Percentiles rank a stretch among this genome's conserved stretches.
These are phyloP conservation scores for Bolboschoenus planiculmis DNA, from an alignment of 176 grass and related monocot species.

Conservation along the genomic window DNA sequence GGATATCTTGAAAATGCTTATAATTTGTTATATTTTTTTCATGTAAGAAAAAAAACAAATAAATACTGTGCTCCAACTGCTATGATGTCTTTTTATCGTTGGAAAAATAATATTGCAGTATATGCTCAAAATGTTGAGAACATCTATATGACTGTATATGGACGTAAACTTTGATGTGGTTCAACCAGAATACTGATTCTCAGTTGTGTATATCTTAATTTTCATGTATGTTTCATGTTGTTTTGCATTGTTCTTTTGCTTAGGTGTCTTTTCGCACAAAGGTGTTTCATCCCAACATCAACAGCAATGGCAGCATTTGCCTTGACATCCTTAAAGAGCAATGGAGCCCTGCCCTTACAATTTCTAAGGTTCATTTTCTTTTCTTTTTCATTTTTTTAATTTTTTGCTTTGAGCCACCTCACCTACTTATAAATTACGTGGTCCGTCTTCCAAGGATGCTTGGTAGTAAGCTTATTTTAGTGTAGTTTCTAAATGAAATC, in stretches of 20 bases:
- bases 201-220: background rate
- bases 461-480: background rate
- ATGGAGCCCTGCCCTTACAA: constrained; percentile 24
- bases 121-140: background rate
- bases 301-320: constrained; percentile 29
- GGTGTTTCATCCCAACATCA: constrained; percentile 25
- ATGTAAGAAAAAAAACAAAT: background rate
- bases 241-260: background rate
- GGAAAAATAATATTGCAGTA: background rate
- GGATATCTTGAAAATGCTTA: background rate
- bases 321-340: constrained; percentile 26
- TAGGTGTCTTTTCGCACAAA: constrained; percentile 24
- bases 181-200: background rate
- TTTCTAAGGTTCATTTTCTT: constrained; percentile 13
- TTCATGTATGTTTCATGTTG: background rate
- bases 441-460: background rate
- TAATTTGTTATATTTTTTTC: background rate
- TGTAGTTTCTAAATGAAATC: background rate
- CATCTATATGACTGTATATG: background rate
- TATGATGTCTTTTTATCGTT: background rate
- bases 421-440: background rate
- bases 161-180: background rate
- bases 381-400: background rate
- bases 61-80: background rate
- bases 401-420: background rate